Evolutionary conservation across 2,329 filamentous ascomycete genomes (phyloP).

Genomic region (Teratosphaeria destructans): DNA sequence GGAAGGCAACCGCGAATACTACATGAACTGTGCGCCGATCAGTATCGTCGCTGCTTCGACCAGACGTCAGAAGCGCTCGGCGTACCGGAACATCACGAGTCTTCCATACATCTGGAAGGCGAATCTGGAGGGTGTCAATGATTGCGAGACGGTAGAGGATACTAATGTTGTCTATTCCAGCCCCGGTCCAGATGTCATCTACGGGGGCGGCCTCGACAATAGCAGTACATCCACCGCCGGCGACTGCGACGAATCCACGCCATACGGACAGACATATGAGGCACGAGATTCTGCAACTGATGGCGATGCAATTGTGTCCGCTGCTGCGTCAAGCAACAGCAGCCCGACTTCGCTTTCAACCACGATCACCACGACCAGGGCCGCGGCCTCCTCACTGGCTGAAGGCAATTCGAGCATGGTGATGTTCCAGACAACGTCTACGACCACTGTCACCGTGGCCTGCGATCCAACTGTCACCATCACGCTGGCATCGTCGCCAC

Average conservation of each 20-base stretch:
- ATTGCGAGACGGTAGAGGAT: conserved; percentile 29
- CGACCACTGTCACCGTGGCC: neutral
- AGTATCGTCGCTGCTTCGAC: conserved; percentile 12
- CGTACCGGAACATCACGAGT: conserved; percentile 16
- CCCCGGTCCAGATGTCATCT: conserved; percentile 31
- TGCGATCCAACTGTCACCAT: neutral
- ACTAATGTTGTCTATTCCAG: conserved; percentile 31
- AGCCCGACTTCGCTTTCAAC: neutral
- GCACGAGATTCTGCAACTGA: neutral
- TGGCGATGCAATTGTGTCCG: neutral
- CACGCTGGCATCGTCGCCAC: neutral
- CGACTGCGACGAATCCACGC: conserved; percentile 22
- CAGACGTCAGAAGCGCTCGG: conserved; percentile 5
- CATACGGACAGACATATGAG: conserved; percentile 20
- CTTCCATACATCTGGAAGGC: conserved; percentile 36
- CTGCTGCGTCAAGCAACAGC: neutral
- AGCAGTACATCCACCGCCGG: conserved; percentile 17
- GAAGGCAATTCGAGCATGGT: neutral
- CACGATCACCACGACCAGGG: neutral
- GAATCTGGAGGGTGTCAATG: conserved; percentile 32
- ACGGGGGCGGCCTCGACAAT: conserved; percentile 24
- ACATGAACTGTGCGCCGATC: conserved; percentile 65
- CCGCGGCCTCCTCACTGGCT: neutral
- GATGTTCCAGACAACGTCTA: neutral
- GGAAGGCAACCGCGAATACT: conserved; percentile 67